phyloP scores from a whole-genome alignment of 805 yeast genomes.

The Candida incommunis region DNA sequence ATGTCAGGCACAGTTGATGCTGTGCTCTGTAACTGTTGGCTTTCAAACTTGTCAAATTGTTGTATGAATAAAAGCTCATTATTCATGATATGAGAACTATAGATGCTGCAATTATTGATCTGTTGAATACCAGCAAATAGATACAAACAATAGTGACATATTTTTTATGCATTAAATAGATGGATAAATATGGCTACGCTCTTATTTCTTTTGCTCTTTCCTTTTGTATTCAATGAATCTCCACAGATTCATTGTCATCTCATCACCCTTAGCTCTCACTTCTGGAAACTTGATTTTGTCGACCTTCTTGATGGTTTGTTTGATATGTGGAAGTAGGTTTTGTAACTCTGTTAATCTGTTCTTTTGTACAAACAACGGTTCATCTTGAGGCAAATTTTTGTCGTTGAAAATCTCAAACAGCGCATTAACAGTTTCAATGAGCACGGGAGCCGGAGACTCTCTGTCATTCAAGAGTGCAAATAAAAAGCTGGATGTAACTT shows the following conservation, averaged over 20 bases:
- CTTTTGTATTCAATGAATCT: constrained; percentile 69
- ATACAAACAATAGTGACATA: too few species aligned
- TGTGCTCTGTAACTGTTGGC: too few species aligned
- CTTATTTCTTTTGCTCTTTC: constrained; percentile 22
- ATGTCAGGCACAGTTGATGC: too few species aligned
- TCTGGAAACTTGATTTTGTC: constrained; percentile 48
- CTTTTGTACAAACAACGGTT: constrained; percentile 45
- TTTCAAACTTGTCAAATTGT: too few species aligned
- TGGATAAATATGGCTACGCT: not conserved
- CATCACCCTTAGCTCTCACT: constrained; percentile 51
- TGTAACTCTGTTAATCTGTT: constrained; percentile 31
- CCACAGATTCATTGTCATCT: constrained; percentile 48
- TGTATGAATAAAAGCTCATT: too few species aligned
- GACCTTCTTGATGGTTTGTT: constrained; percentile 41
- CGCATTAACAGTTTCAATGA: constrained; percentile 48
- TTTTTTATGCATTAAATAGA: too few species aligned
- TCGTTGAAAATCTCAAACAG: constrained; percentile 76
- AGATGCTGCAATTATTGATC: too few species aligned
- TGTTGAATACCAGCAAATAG: too few species aligned
- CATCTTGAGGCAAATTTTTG: constrained; percentile 49
- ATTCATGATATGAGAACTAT: too few species aligned
- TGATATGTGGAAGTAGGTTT: constrained; percentile 32
- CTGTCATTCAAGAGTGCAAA: constrained; percentile 19
- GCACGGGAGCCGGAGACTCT: constrained; percentile 25
- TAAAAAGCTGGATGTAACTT: constrained; percentile 35